A percentile compares a stretch with the other conserved stretches of the same genome.
Conservation (phyloP, 1,284 basidiomycete genomes). For the Microbotryum lychnidis-dioicae region DNA sequence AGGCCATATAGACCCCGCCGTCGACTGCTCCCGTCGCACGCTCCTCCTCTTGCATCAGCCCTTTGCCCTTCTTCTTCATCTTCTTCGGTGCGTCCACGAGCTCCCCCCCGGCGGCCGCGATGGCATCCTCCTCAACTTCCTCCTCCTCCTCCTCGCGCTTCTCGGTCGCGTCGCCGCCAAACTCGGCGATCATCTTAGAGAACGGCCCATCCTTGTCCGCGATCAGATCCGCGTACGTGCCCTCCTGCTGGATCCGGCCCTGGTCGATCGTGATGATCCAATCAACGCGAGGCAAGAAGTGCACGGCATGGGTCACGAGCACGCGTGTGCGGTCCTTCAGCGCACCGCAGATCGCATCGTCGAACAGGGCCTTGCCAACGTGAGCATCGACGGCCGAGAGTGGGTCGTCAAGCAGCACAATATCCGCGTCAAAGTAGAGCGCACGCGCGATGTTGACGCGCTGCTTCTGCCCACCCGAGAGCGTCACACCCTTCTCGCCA, state of each 20-base stretch:
- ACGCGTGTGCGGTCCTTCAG: conserved; percentile 69
- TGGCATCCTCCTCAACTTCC: conserved; percentile 40
- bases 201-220: conserved; percentile 57
- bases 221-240: conserved; percentile 63
- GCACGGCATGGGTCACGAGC: conserved; percentile 73
- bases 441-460: conserved; percentile 75
- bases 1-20: conserved; percentile 54
- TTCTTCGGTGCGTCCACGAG: conserved; percentile 37
- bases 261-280: conserved; percentile 65
- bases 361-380: conserved; percentile 77
- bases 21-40: conserved; percentile 29
- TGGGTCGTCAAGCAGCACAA: conserved; percentile 45
- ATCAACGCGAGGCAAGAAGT: conserved; percentile 65
- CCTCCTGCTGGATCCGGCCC: conserved; percentile 58
- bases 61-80: conserved; percentile 46
- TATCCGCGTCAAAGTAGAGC: conserved; percentile 52
- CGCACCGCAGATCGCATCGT: conserved; percentile 64
- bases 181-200: conserved; percentile 58
- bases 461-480: conserved; percentile 55
- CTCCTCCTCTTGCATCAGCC: conserved; percentile 49
- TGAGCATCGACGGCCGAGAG: conserved; percentile 52
- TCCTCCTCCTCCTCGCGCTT: conserved; percentile 45
- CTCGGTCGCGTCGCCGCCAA: conserved; percentile 51
- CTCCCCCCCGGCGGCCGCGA: conserved; percentile 32
- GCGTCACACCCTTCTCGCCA: conserved; percentile 57